Conservation (phyloP, 2,329 filamentous ascomycete species). For the Talaromyces islandicus region DNA sequence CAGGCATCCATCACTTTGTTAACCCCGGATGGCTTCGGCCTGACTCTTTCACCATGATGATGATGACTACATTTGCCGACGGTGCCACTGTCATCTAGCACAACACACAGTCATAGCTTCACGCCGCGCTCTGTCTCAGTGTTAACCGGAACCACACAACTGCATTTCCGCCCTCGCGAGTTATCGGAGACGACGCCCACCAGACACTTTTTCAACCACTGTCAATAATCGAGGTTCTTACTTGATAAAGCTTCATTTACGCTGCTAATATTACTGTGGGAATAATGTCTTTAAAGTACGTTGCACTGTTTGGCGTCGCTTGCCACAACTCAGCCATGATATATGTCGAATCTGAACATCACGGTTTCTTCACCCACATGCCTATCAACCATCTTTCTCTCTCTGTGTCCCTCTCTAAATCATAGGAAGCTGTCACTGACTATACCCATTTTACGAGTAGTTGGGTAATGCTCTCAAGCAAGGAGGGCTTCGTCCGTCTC, state of each 20-base stretch:
- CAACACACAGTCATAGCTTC: constrained; percentile 8
- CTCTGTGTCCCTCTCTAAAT: no score
- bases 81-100: constrained; percentile 10
- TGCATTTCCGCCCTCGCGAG: neutral
- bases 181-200: neutral
- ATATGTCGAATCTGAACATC: no score
- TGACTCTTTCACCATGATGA: neutral
- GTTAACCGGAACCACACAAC: constrained; percentile 1
- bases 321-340: neutral
- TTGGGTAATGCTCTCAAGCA: constrained; percentile 87
- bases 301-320: neutral
- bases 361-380: neutral
- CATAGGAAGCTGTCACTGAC: constrained; percentile 13
- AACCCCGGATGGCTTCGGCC: neutral
- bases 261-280: neutral
- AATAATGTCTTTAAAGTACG: neutral
- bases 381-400: neutral
- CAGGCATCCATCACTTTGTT: neutral
- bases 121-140: constrained; percentile 6
- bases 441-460: constrained; percentile 35
- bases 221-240: neutral
- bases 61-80: constrained; percentile 6
- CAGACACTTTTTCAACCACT: neutral
- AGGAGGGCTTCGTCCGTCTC: constrained; percentile 70
- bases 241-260: neutral